A percentile compares a stretch with the other conserved stretches of the same genome.
These are phyloP conservation scores for Vaccinium corymbosum DNA, from an alignment of 148 eudicot genomes.

Conservation along the genomic window DNA sequence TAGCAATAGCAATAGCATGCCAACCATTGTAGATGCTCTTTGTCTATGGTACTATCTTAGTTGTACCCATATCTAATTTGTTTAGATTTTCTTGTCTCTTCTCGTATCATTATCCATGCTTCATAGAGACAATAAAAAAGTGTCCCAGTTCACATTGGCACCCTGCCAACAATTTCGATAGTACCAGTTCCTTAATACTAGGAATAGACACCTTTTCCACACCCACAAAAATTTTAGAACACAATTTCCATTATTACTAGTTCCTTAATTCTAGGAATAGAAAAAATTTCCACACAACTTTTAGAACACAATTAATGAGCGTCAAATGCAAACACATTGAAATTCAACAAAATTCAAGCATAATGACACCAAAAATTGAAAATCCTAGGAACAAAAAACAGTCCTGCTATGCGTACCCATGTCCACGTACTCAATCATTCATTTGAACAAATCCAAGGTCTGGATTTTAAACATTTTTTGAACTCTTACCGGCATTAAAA, in stretches of 20 bases:
- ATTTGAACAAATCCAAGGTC: no score
- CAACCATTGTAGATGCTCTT: no score
- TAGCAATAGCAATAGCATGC: no score
- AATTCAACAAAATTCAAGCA: background rate
- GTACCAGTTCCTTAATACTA: background rate
- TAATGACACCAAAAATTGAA: background rate
- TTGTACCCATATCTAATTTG: background rate
- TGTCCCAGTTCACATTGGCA: background rate
- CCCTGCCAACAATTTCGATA: background rate
- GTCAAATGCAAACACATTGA: background rate
- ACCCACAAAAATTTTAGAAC: background rate
- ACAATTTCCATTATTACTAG: no score
- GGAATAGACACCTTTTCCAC: background rate
- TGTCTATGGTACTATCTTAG: background rate
- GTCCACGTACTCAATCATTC: no score
- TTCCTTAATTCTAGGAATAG: no score
- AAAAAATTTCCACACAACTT: no score
- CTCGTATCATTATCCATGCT: background rate
- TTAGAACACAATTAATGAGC: background rate
- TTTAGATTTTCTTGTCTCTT: background rate
- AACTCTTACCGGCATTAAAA: no score
- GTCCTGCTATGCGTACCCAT: no score
- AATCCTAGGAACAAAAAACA: background rate
- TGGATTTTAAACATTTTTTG: no score
- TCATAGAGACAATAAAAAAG: background rate